Conservation (phyloP, 805 yeast species). For the Pichia exigua region DNA sequence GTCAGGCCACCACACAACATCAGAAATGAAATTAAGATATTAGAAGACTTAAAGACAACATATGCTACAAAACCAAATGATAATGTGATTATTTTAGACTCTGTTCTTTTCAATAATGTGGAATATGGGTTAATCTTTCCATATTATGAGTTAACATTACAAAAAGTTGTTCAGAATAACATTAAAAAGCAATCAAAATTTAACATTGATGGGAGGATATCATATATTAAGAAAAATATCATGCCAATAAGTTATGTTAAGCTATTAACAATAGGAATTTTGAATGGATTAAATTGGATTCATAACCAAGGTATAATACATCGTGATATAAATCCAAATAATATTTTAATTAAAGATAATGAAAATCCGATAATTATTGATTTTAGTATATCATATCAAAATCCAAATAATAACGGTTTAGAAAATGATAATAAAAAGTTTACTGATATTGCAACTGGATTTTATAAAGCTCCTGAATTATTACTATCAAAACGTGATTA, state of each 20-base stretch:
- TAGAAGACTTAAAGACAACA: conserved; percentile 19
- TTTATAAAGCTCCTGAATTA: conserved; percentile 69
- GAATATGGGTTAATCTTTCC: conserved; percentile 39
- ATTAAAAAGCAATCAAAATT: conserved; percentile 26
- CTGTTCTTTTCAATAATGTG: conserved; percentile 15
- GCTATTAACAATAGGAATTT: conserved; percentile 31
- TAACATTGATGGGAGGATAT: conserved; percentile 14
- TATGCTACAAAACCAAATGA: not conserved
- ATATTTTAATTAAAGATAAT: conserved; percentile 30
- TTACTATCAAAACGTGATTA: conserved; percentile 54
- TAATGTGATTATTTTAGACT: conserved; percentile 13
- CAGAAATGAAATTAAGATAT: conserved; percentile 36
- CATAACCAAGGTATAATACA: conserved; percentile 62
- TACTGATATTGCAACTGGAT: conserved; percentile 59
- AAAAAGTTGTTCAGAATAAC: conserved; percentile 26
- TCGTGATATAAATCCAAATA: conserved; percentile 76
- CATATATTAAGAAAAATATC: conserved; percentile 10
- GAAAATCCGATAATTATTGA: conserved; percentile 31
- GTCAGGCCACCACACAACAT: conserved; percentile 48
- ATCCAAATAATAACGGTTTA: conserved; percentile 59
- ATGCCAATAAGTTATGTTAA: conserved; percentile 12
- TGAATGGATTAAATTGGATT: conserved; percentile 48
- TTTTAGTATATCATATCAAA: conserved; percentile 33
- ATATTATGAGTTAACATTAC: conserved; percentile 29
- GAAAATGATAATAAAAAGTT: conserved; percentile 38